Evolutionary conservation across 345 rosid species (phyloP), one percentile per base, ranked within the genome.

Genomic region (Mercurialis annua): DNA sequence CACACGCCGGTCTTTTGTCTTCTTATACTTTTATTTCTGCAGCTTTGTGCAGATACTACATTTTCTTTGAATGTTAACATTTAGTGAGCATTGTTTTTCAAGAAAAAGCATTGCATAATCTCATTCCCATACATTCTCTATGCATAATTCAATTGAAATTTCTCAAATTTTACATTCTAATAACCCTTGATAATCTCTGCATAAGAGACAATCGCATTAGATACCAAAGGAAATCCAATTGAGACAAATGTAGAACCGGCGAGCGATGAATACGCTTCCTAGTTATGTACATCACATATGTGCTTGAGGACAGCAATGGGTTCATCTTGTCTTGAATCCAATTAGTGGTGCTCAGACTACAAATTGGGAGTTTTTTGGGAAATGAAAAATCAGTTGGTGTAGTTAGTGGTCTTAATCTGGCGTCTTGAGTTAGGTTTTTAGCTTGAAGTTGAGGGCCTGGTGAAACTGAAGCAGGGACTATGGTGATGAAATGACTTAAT

Each of bases 401-500:
- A 10, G 66, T 58, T 67, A 61, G 57, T 62, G 24, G 33, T 14
- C 15, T 57, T 65, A 30, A 16, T 60, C 34, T 66, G 18, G 40
- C 9, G 50, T 48, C 23, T 43, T 14, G 64, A 51, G 65, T 66
- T 72, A 49, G 64, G 58, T n/a, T 51, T 63, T 49, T 24, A 73
- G 62, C 38, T 50, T 68, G 71, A 34, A 53, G 29, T 64, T 14
- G 69, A 47, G 74, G 65, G 16, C 27, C 52, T 67, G 52, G 59
- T 46, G 33, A 44, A 23, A 10, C 12, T 52, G 29, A 38, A 65
- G 52, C 65, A 33, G n/a, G 34, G 64, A 47, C 77, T 57, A 21
- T 75, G 82, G 2, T 74, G 80, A 75, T 74, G 81, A 55, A 64
- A 71, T 14, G 76, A 73, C 73, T 62, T 75, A 6, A 81, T 53